Percentiles rank a stretch among this genome's conserved stretches.
Evolutionary conservation across 73 alveolate species (phyloP).

Genomic region (Effrenium voratum): DNA sequence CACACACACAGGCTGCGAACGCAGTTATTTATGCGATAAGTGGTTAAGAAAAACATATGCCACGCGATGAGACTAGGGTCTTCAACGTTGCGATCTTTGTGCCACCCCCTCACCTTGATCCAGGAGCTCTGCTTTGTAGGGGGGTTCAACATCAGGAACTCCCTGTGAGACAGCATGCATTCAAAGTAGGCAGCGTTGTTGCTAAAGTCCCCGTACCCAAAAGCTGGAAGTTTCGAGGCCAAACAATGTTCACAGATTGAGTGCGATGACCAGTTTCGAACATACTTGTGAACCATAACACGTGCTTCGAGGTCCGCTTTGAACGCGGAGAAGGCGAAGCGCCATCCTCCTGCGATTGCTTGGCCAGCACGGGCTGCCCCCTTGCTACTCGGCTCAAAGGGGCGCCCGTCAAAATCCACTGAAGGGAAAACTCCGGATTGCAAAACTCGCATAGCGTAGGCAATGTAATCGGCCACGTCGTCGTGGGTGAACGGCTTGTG

Average conservation of each 20-base stretch:
- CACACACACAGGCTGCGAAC: background rate
- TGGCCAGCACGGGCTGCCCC: background rate
- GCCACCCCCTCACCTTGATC: constrained; percentile 35
- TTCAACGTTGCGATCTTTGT: constrained; percentile 1
- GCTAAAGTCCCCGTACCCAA: constrained; percentile 2
- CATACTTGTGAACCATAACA: constrained; percentile 30
- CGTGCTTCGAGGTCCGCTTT: constrained; percentile 58
- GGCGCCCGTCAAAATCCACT: background rate
- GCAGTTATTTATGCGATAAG: background rate
- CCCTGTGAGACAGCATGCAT: background rate
- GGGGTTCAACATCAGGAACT: constrained; percentile 33
- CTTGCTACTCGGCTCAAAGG: background rate
- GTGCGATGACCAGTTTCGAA: constrained; percentile 41
- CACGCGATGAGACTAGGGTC: background rate
- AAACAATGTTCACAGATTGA: constrained; percentile 48
- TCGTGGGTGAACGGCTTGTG: constrained; percentile 42
- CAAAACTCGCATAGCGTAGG: background rate
- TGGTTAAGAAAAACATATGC: background rate
- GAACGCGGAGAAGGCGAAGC: background rate
- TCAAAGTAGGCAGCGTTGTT: constrained; percentile 20
- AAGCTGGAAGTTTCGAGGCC: background rate
- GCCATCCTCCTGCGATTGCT: constrained; percentile 40
- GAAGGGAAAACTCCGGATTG: background rate
- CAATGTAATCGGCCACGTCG: background rate
- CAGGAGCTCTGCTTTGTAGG: background rate